Base-by-base conservation (phyloP, 495 filamentous ascomycete species). In the Podospora pseudoanserina region DNA sequence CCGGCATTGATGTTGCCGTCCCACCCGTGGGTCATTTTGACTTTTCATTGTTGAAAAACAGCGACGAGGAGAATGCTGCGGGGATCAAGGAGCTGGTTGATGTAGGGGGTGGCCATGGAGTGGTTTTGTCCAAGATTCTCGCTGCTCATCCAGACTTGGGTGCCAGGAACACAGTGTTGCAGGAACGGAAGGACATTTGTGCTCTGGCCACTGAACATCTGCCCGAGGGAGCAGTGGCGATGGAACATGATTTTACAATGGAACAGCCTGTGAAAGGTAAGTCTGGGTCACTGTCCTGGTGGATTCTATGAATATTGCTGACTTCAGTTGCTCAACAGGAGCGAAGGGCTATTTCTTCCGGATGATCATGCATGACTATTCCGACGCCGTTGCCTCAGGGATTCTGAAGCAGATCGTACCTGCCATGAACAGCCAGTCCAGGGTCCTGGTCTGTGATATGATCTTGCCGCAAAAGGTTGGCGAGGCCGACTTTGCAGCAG, bases 321-420 rank as follows among this genome's bases (percentile, higher is more conserved):
- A 61, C 59, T 26, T 61, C 4, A 32, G 18, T 58, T 23, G 9
- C 5, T 13, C 7, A 23, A 44, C 7, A 63, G 26, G 20, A 26
- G 57, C 27, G 15, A 59, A 66, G 28, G 59, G 19, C 0, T 88
- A 88, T 70, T 80, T 87, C 55, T 74, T 87, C 62, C 78, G 85
- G 6, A 76, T 79, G 60, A 79, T 88, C 20, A 67, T 87, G n/a
- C 85, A 88, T 64, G 84, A 87, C 65, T 83, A 81, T 71, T 68
- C 76, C 18, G 73, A 81, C 30, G 67, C 73, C 6, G 74, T 84
- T 18, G 79, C 75, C 19, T 59, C 79, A 18, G 71, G 69, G 1
- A 85, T 87, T 68, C 68, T 88, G 3, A 73, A 69, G n/a, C 76
- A 79, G 34, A 71, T 85, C 0, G 69, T 79, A 0, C 66, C 71